Conservation (phyloP, 2,329 filamentous ascomycete species). For the Penicillium digitatum region DNA sequence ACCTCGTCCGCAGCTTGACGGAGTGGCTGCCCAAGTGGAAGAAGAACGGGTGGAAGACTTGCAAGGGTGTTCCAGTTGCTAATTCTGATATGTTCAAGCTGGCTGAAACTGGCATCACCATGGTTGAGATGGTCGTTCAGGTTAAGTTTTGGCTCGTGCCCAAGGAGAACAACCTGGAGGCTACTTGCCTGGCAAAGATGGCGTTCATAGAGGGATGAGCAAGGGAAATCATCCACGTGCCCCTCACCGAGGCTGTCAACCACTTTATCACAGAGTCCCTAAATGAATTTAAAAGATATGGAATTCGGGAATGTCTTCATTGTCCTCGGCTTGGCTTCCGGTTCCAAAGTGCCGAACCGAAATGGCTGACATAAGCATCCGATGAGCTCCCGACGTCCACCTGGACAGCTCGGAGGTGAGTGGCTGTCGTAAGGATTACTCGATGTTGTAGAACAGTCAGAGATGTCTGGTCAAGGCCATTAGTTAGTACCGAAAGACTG, state of each 20-base stretch:
- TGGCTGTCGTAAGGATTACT: no score
- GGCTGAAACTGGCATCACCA: constrained; percentile 13
- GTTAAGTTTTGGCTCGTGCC: constrained; percentile 29
- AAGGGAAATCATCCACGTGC: neutral
- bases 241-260: neutral
- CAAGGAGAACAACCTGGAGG: constrained; percentile 18
- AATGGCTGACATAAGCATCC: constrained; percentile 1
- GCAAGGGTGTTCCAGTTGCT: constrained; percentile 21
- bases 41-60: constrained; percentile 26
- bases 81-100: constrained; percentile 24
- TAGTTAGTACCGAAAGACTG: neutral
- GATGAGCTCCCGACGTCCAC: neutral
- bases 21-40: constrained; percentile 34
- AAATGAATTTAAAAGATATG: neutral
- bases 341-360: constrained; percentile 2
- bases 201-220: neutral
- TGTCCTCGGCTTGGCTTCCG: neutral
- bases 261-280: neutral
- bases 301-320: neutral
- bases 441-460: neutral
- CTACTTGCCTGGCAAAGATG: neutral
- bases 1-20: constrained; percentile 32
- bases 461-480: neutral
- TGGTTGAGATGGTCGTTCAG: constrained; percentile 18
- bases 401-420: neutral